A percentile compares a stretch with the other conserved stretches of the same genome.
Conservation (phyloP, 2,329 filamentous ascomycete species). For the Aspergillus novoparasiticus region DNA sequence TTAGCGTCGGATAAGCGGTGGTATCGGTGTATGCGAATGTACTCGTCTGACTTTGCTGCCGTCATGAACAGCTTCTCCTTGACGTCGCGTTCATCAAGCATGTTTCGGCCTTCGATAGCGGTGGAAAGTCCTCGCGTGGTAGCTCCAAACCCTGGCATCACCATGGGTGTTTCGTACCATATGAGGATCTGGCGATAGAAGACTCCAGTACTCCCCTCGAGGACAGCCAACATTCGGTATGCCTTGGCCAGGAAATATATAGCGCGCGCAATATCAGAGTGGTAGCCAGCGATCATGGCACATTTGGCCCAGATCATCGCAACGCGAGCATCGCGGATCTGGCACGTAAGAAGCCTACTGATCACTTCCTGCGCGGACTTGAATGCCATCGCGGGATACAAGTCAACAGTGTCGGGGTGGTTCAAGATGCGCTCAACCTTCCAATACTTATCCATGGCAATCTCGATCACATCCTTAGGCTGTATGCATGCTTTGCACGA, state of each 20-base stretch:
- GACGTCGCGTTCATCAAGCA: background rate
- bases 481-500: conserved; percentile 24
- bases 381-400: conserved; percentile 19
- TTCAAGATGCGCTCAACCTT: conserved; percentile 9
- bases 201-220: conserved; percentile 15
- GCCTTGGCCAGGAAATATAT: conserved; percentile 22
- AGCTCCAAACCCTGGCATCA: conserved; percentile 19
- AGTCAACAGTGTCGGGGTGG: conserved; percentile 7
- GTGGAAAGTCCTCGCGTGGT: conserved; percentile 20
- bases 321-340: conserved; percentile 19
- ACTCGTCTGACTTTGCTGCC: conserved; percentile 11
- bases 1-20: background rate
- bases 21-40: conserved; percentile 16
- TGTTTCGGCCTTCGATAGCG: conserved; percentile 6
- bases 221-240: conserved; percentile 6
- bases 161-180: conserved; percentile 9
- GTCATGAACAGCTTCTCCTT: conserved; percentile 24
- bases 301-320: conserved; percentile 22
- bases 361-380: conserved; percentile 16
- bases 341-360: background rate
- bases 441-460: conserved; percentile 10
- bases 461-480: conserved; percentile 15
- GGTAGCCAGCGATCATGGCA: conserved; percentile 25
- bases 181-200: conserved; percentile 11
- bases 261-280: conserved; percentile 28